Base-by-base conservation (phyloP, 129 eudicot species). In the Oenanthe sinensis region DNA sequence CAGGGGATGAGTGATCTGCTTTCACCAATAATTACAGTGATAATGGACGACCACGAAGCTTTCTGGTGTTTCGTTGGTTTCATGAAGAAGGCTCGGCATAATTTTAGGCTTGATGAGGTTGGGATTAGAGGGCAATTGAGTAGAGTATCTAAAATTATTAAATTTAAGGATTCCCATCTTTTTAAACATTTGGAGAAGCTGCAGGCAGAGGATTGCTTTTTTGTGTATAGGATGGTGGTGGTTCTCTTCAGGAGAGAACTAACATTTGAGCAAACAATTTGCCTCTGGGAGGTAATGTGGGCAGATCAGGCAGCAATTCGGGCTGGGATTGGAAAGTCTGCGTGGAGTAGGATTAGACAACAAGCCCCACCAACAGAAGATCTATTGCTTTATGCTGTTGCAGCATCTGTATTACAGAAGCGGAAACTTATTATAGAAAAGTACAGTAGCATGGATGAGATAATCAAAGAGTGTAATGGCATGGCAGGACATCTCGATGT, bases 1-100 rank as follows among this genome's bases (percentile, higher is more conserved):
- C 98, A 93, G 75, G 98, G 98, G 70, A 93, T 93, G 98, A 93
- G 98, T 77, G 98, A 93, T 85, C 78, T 92, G 24, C 90, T 92
- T 42, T 92, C 96, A 71, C 98, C 98, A 7, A 92, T 92, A 81
- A 85, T 90, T 33, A 33, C 88, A 20, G 90, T 93, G 1, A 80
- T 93, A 74, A 80, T 69, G 6, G 92, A 89, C 48, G 97, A 92
- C 82, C 89, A 92, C 73, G 87, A 82, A 75, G 97, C 97, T 48
- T 91, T 91, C 83, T 91, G 97, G 97, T 91, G 97, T 71, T 91
- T 91, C 43, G 97, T 89, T 20, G 95, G 95, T 47, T 91, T 91
- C 87, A 91, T 91, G 97, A 91, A 79, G 74, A 91, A 89, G 83
- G 97, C 97, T 26, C 86, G 97, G 2, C 97, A 91, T 82, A 91